Evolutionary conservation across 1,284 basidiomycete species (phyloP), one percentile per base, ranked within the genome.

Genomic region (Sporisorium graminicola): DNA sequence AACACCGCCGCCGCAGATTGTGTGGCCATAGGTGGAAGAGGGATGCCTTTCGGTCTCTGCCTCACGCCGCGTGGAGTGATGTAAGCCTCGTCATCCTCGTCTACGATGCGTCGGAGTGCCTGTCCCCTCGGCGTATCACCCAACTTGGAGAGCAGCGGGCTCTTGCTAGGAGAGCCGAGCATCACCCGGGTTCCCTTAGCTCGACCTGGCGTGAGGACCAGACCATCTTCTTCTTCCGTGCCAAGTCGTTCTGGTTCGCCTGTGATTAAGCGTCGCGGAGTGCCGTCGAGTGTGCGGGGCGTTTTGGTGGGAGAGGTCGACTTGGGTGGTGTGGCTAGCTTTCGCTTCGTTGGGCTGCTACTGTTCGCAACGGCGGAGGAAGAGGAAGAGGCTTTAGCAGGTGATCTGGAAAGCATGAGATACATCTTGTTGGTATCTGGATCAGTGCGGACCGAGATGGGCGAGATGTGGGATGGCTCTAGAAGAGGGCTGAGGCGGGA

Each of bases 391-490:
- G 60, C 3, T 26, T 65, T 67, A 37, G 51, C 31, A n/a, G 59
- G 54, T 2, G 61, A 65, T 22, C 56, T 58, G 42, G 66, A 44
- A 16, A 76, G 44, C 51, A 72, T 33, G 16, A 79, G 61, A 42
- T 54, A 78, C 59, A 78, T 64, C 59, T 80, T 80, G 50, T 74
- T 75, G 22, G 57, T 74, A 50, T 79, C 78, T 5, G 78, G 78
- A 51, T 78, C 78, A 9, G 71, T 70, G n/a, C 75, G 65, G 9
- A 79, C 78, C 6, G 60, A 69, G 57, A 79, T 75, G 5, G 73
- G 76, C 33, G 78, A 77, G 22, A 55, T 67, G 24, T 67, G 64
- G 10, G 71, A 69, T 13, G 78, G 61, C 50, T 79, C 75, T 8
- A 78, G 62, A 9, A 78, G 59, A 0, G 68, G 68, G n/a, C 58